Conservation (phyloP, 768 basidiomycete species). For the Cystofilobasidium macerans region DNA sequence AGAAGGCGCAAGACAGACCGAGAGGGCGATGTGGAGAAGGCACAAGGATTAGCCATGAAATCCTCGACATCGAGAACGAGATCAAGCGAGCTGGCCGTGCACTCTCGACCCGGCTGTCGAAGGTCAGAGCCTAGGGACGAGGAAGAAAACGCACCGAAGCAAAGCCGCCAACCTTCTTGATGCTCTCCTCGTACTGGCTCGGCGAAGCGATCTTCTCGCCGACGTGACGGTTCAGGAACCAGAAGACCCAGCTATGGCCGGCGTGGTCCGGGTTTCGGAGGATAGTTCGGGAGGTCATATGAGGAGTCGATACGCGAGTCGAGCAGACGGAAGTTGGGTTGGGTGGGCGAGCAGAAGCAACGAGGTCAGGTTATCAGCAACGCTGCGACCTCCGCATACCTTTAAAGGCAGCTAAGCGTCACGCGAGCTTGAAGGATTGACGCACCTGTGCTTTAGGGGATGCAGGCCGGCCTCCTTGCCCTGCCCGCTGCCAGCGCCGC, state of each 20-base stretch:
- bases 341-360: neutral
- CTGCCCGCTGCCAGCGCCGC: too few relatives aligned
- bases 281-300: neutral
- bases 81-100: too few relatives aligned
- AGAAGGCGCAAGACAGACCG: slow-evolving; percentile 19
- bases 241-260: slow-evolving; percentile 66
- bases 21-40: neutral
- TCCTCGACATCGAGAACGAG: neutral
- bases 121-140: too few relatives aligned
- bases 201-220: slow-evolving; percentile 60
- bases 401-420: too few relatives aligned
- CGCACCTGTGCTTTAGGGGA: slow-evolving; percentile 17
- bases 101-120: too few relatives aligned
- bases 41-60: neutral
- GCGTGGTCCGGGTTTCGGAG: neutral
- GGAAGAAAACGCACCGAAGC: slow-evolving; percentile 53
- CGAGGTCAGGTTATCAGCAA: too few relatives aligned
- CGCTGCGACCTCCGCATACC: too few relatives aligned
- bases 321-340: neutral
- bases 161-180: slow-evolving; percentile 81
- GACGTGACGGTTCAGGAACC: slow-evolving; percentile 81
- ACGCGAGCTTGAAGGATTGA: too few relatives aligned
- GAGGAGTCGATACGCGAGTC: neutral
- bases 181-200: slow-evolving; percentile 82
- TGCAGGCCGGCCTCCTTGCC: slow-evolving; percentile 2